These are phyloP conservation scores for Curvularia spicifera DNA, from an alignment of 2,329 filamentous ascomycete genomes.

Conservation along the genomic window DNA sequence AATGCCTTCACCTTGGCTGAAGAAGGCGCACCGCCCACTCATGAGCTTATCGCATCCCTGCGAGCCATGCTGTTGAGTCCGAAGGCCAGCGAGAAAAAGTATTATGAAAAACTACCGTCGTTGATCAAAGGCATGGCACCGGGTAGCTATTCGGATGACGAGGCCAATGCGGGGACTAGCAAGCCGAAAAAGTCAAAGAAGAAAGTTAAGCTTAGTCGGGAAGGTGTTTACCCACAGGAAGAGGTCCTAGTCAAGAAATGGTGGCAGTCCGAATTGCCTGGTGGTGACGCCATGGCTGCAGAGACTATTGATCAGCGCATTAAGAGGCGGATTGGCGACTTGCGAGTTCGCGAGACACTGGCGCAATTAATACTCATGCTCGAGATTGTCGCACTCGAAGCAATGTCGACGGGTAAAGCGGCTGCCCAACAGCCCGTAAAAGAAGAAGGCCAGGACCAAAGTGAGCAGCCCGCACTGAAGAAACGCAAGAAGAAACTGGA, in stretches of 20 bases:
- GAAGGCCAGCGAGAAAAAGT: constrained; percentile 77
- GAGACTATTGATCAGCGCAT: constrained; percentile 58
- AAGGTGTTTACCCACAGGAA: constrained; percentile 72
- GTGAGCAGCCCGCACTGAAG: constrained; percentile 37
- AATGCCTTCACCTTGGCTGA: constrained; percentile 71
- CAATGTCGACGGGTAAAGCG: constrained; percentile 47
- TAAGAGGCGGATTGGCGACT: constrained; percentile 67
- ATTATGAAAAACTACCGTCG: constrained; percentile 71
- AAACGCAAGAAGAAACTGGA: constrained; percentile 66
- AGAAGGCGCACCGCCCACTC: constrained; percentile 65
- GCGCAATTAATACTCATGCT: constrained; percentile 80
- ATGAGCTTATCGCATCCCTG: constrained; percentile 71
- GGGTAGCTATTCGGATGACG: constrained; percentile 52
- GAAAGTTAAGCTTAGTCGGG: constrained; percentile 66
- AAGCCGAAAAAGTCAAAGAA: constrained; percentile 51
- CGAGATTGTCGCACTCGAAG: constrained; percentile 75
- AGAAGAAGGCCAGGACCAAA: constrained; percentile 27
- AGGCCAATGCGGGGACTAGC: constrained; percentile 36
- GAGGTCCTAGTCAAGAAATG: constrained; percentile 69
- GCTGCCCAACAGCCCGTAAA: constrained; percentile 22
- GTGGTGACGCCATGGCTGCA: constrained; percentile 35
- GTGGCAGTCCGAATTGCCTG: constrained; percentile 65
- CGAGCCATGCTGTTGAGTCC: constrained; percentile 71
- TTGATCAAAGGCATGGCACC: constrained; percentile 66
- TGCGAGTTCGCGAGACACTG: constrained; percentile 78